Percentiles rank a stretch among this genome's conserved stretches.
These are phyloP conservation scores for Eimeria acervulina DNA, from an alignment of 169 alveolate genomes.

Conservation along the genomic window DNA sequence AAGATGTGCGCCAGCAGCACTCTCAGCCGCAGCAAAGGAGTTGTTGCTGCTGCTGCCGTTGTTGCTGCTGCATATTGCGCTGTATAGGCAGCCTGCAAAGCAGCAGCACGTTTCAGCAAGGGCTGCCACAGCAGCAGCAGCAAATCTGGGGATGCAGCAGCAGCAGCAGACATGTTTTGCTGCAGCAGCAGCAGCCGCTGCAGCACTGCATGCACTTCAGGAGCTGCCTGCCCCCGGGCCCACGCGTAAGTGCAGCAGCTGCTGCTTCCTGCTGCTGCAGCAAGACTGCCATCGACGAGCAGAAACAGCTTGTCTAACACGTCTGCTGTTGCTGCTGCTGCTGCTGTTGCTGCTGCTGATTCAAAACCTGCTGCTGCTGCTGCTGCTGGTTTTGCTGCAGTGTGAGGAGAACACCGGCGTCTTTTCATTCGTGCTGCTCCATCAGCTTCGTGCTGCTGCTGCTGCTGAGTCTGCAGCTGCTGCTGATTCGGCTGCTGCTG, in stretches of 20 bases:
- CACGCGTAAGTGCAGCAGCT: constrained; percentile 19
- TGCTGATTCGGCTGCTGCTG: background rate
- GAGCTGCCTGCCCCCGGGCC: background rate
- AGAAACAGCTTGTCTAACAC: background rate
- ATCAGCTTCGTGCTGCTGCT: constrained; percentile 3
- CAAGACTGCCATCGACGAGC: background rate
- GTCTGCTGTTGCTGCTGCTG: constrained; percentile 28
- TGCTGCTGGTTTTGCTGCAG: background rate
- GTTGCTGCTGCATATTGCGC: background rate
- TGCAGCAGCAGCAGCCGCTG: too few relatives aligned
- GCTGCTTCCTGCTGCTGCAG: background rate
- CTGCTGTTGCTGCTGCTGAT: background rate
- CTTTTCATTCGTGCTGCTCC: background rate
- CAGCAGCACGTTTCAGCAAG: too few relatives aligned
- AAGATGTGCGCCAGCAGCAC: constrained; percentile 13
- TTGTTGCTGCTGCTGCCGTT: background rate
- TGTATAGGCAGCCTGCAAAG: too few relatives aligned
- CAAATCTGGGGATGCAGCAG: too few relatives aligned
- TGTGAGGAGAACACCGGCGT: background rate
- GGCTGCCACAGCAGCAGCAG: too few relatives aligned
- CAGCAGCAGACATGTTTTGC: too few relatives aligned
- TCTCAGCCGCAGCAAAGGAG: constrained; percentile 18
- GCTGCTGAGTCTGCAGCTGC: background rate
- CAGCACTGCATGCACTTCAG: background rate
- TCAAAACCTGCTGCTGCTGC: background rate